Evolutionary conservation across 2,329 filamentous ascomycete genomes (phyloP).

Genomic region (Aureobasidium leucospermi): DNA sequence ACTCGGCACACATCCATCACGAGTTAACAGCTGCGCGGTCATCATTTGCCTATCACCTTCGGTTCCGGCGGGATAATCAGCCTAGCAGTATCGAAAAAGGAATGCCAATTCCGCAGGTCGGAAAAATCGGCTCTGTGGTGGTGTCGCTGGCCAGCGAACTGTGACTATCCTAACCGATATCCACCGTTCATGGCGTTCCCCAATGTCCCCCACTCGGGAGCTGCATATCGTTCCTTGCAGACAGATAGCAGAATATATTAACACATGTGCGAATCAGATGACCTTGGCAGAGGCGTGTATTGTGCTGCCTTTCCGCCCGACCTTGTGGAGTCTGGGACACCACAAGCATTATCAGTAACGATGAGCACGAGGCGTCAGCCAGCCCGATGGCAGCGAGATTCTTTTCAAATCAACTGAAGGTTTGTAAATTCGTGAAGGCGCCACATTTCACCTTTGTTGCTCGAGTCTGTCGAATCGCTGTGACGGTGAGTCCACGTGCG

Average conservation of each 20-base stretch:
- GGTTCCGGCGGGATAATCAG: not conserved
- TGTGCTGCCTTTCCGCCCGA: not conserved
- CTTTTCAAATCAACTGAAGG: not conserved
- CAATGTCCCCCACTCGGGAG: not conserved
- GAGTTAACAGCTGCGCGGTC: not conserved
- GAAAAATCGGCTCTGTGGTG: not conserved
- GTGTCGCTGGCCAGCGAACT: not conserved
- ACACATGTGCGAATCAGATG: not conserved
- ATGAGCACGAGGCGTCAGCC: not conserved
- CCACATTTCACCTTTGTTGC: not conserved
- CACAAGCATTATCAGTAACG: not conserved
- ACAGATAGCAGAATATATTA: not conserved
- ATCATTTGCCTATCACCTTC: not conserved
- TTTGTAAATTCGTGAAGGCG: not conserved
- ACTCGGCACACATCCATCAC: not conserved
- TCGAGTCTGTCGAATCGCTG: not conserved
- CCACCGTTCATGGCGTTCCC: not conserved
- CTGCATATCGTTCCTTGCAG: constrained; percentile 3
- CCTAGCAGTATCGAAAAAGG: not conserved
- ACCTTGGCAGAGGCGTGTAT: not conserved
- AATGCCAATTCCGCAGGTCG: not conserved
- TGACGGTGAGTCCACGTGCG: not conserved
- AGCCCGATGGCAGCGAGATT: not conserved
- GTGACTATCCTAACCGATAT: not conserved
- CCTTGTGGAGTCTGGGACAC: not conserved